These are phyloP conservation scores for Mortierella antarctica DNA, from an alignment of 192 early-diverging fungal species.

Conservation along the genomic window DNA sequence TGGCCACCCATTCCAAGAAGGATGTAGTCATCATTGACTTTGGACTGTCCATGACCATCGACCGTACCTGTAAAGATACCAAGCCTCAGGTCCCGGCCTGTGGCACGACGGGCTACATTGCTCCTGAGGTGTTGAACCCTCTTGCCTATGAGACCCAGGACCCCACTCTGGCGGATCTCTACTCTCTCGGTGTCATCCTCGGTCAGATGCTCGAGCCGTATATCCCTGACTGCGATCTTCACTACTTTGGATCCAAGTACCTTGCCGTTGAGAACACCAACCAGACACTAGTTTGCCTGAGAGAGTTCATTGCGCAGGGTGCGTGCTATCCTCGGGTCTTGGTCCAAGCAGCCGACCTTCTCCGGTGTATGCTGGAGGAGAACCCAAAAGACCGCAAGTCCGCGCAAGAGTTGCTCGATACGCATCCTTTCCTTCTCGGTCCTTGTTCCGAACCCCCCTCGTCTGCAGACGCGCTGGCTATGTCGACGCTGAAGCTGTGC, in stretches of 20 bases:
- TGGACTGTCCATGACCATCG: constrained; percentile 68
- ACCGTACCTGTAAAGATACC: constrained; percentile 13
- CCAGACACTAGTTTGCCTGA: constrained; percentile 36
- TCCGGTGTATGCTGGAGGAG: constrained; percentile 42
- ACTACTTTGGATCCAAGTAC: constrained; percentile 76
- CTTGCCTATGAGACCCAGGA: constrained; percentile 38
- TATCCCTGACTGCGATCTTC: constrained; percentile 70
- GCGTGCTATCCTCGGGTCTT: constrained; percentile 31
- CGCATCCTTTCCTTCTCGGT: constrained; percentile 30
- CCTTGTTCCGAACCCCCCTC: background rate
- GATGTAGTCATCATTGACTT: constrained; percentile 82
- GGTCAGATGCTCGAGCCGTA: constrained; percentile 84
- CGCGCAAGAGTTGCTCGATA: constrained; percentile 35
- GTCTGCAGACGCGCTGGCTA: background rate
- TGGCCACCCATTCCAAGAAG: constrained; percentile 56
- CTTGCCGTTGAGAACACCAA: constrained; percentile 53
- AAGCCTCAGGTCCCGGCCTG: constrained; percentile 46
- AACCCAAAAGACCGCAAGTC: constrained; percentile 42
- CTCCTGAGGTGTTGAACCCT: constrained; percentile 66
- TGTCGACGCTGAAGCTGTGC: constrained; percentile 30
- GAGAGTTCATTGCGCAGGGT: constrained; percentile 46
- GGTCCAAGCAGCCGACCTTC: constrained; percentile 34
- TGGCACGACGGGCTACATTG: constrained; percentile 83
- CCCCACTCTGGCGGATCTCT: constrained; percentile 69
- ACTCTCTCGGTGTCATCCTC: constrained; percentile 76